Evolutionary conservation across 257 asterid species (phyloP).

Genomic region (Solanum sitiens): DNA sequence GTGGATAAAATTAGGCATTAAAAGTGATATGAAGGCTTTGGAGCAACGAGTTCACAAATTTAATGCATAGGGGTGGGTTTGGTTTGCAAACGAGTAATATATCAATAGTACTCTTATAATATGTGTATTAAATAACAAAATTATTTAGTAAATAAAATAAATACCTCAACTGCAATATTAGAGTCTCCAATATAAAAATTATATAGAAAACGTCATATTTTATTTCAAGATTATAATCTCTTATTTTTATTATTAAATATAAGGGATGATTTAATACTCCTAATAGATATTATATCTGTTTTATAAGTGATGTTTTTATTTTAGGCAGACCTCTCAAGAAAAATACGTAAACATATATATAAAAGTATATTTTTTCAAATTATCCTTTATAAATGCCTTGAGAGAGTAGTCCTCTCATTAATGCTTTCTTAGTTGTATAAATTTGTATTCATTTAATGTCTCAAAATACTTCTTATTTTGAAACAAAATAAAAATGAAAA

Average conservation of each 20-base stretch:
- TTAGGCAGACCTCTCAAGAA: too few species aligned
- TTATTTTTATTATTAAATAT: background rate
- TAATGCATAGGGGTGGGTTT: background rate
- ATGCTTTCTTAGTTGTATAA: too few species aligned
- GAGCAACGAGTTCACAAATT: background rate
- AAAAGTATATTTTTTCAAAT: too few species aligned
- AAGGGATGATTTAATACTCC: background rate
- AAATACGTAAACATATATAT: too few species aligned
- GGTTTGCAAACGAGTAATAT: background rate
- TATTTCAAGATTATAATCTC: background rate
- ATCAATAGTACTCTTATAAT: background rate
- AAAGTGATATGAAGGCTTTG: background rate
- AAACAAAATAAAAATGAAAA: too few species aligned
- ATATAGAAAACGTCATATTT: background rate
- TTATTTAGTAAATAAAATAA: background rate
- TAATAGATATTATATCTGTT: too few species aligned
- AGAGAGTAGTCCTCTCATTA: too few species aligned
- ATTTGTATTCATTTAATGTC: too few species aligned
- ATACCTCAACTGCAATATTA: background rate
- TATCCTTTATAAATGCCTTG: too few species aligned
- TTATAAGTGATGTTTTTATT: too few species aligned
- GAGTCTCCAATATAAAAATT: background rate
- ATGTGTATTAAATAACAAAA: too few species aligned
- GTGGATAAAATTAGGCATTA: background rate
- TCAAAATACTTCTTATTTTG: too few species aligned